These are phyloP conservation scores for Parathielavia appendiculata DNA, from an alignment of 495 filamentous ascomycete species.

Conservation along the genomic window DNA sequence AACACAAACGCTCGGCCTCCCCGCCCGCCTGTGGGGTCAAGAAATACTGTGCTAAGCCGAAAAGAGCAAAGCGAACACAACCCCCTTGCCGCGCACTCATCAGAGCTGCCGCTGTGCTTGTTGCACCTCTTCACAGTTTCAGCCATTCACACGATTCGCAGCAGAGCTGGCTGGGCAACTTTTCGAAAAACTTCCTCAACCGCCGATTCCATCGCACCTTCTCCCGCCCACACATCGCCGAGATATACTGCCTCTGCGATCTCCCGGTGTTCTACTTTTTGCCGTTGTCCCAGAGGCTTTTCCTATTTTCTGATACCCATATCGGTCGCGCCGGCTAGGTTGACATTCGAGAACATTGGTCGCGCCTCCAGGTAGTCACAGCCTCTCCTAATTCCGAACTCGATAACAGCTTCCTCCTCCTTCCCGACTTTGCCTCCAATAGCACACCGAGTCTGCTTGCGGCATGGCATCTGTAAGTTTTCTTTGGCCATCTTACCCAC, in stretches of 20 bases:
- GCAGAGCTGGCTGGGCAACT: conserved; percentile 14
- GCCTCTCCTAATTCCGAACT: conserved; percentile 14
- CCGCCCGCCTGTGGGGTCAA: not conserved
- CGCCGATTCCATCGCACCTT: conserved; percentile 6
- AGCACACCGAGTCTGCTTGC: conserved; percentile 11
- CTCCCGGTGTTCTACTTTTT: not conserved
- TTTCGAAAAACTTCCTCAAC: conserved; percentile 24
- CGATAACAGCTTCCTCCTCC: conserved; percentile 6
- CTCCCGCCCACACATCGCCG: not conserved
- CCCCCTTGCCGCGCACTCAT: conserved; percentile 7
- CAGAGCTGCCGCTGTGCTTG: conserved; percentile 6
- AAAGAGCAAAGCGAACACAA: conserved; percentile 7
- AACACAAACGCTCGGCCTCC: not conserved
- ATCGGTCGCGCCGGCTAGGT: conserved; percentile 16
- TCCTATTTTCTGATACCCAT: conserved; percentile 24
- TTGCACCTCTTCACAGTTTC: conserved; percentile 1
- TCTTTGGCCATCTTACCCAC: not conserved
- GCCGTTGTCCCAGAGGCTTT: not conserved
- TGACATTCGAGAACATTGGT: conserved; percentile 13
- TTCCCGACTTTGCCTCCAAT: conserved; percentile 5
- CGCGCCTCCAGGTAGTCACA: conserved; percentile 22
- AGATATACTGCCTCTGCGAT: not conserved
- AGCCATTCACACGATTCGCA: conserved; percentile 21
- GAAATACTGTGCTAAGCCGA: not conserved
- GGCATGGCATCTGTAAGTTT: conserved; percentile 35